Conservation (phyloP, 805 yeast genomes). For the Candida odintsovae region DNA sequence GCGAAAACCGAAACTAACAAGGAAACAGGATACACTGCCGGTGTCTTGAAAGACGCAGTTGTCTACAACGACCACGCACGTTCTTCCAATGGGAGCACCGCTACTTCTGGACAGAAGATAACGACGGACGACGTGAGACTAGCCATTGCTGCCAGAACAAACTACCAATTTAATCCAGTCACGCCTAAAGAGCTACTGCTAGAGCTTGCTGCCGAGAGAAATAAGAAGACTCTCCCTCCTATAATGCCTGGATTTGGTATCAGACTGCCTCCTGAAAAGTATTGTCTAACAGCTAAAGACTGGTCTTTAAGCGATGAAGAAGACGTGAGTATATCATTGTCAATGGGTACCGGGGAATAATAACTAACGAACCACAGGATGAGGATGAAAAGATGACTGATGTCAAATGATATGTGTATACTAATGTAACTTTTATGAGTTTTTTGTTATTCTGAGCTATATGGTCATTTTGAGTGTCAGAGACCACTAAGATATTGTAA, state of each 20-base stretch:
- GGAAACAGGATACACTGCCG: constrained; percentile 61
- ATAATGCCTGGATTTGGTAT: constrained; percentile 90
- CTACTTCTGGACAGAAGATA: constrained; percentile 41
- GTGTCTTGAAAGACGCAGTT: constrained; percentile 84
- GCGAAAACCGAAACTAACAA: constrained; percentile 2
- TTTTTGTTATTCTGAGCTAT: not conserved
- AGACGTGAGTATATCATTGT: constrained; percentile 1
- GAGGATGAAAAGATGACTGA: constrained; percentile 20
- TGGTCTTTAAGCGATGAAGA: constrained; percentile 59
- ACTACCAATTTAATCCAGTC: constrained; percentile 91
- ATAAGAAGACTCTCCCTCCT: constrained; percentile 84
- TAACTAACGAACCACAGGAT: constrained; percentile 10
- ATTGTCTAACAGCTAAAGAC: constrained; percentile 80
- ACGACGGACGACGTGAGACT: constrained; percentile 87
- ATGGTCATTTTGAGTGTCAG: too few species aligned
- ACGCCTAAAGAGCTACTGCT: constrained; percentile 89
- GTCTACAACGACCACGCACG: constrained; percentile 80
- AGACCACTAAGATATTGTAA: too few species aligned
- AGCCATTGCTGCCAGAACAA: constrained; percentile 92
- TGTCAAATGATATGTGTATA: constrained; percentile 6
- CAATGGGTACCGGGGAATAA: not conserved
- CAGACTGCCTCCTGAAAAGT: constrained; percentile 95
- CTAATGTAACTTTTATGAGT: not conserved
- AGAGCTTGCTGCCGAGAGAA: constrained; percentile 89
- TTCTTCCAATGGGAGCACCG: constrained; percentile 32